Evolutionary conservation across 108 stramenopile genomes (phyloP), one percentile per base, ranked within the genome.

Genomic region (Nitzschia putrida): DNA sequence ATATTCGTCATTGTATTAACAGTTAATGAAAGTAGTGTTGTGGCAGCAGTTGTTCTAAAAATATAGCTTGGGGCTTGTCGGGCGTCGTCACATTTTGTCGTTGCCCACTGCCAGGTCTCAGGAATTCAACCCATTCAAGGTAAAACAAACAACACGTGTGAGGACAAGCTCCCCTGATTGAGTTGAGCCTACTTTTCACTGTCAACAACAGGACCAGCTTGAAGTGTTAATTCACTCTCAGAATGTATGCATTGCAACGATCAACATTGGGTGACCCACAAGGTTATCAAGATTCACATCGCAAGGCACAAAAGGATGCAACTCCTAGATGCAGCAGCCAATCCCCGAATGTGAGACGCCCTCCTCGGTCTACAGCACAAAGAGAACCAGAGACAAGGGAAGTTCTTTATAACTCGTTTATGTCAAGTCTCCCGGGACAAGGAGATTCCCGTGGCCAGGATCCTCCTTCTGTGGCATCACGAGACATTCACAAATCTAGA

Each of bases 401-500:
- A 3, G 8, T 47, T 3, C 16, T 63, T 13, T 63, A 63, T 23
- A 63, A 63, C 40, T 63, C 61, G 20, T 63, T 63, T 10, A 47
- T 42, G 9, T 45, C 44, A 1, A 63, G 43, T 23, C 40, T 23
- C 16, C 42, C 37, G 43, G 44, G 61, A 18, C 22, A 24, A 37
- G 38, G 38, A n/a, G 12, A 16, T 45, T 63, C 61, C n/a, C 37
- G 23, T 45, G 44, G 23, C 0, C 12, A 20, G 45, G 61, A 63
- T 47, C 61, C 61, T 12, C 61, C 61, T 11, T n/a, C 61, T 10
- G 40, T 24, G 22, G 42, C 18, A 63, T 37, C 38, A 2, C 8
- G 10, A 22, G 61, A 63, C 1, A 14, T n/a, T 2, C 44, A 44
- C 20, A 44, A 47, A 63, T 40, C 20, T 2, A 18, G 61, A 47